Base-by-base conservation (phyloP, 1,139 yeast species). In the Yamadazyma pseudoaaseri region DNA sequence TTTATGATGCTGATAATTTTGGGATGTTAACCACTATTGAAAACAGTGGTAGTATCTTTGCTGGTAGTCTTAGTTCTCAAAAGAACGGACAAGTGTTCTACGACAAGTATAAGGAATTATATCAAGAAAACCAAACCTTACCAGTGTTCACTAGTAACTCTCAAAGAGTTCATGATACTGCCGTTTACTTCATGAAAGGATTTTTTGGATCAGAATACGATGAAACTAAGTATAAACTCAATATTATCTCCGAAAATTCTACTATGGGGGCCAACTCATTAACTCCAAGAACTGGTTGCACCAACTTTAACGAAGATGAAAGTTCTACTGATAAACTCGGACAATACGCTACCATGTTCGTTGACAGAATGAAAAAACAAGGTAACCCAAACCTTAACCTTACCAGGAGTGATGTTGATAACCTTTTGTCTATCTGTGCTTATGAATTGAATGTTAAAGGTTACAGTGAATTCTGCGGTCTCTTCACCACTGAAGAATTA, bases 401-500 rank as follows among this genome's bases (percentile, higher is more conserved):
- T 14, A 62, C 67, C 4, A 44, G 56, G 5, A 35, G 44, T n/a
- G 81, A 80, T 39, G 63, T 77, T 27, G 48, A 49, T 29, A 44
- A 51, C 30, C 43, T 75, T 44, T 56, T 70, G 41, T 53, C 55
- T 26, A 58, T 72, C 58, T 77, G 82, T 55, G 78, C 79, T 2
- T 79, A 60, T 51, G 84, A 76, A 47, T 51, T 76, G 42, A 73
- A 75, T 45, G 75, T 69, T 15, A 58, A 57, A 24, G 83, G 81
- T 2, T 33, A 54, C 8, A 62, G 78, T 9, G 64, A 65, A 7
- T 62, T 76, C 35, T 73, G 82, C 49, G 60, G 62, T 21, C 58
- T 76, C 9, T 70, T 79, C 56, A 69, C 74, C 27, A 56, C 58
- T 34, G 73, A 72, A 27, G 81, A 78, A 39, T 68, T 65, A 47